Evolutionary conservation across 2,329 filamentous ascomycete species (phyloP).

Genomic region (Bipolaris oryzae): DNA sequence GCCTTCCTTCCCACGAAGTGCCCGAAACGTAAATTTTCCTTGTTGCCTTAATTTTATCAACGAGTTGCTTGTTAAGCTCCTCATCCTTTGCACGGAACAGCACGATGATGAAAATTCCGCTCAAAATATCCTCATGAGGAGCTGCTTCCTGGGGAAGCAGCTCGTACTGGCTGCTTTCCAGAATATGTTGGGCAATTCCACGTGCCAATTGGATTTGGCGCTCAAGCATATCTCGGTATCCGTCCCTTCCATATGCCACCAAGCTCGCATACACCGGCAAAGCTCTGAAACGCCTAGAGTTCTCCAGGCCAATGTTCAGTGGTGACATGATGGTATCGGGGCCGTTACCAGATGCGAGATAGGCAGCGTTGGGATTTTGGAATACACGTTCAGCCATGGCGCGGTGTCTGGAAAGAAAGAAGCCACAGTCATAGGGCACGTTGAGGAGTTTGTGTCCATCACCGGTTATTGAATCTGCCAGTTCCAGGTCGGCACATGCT

Average conservation of each 20-base stretch:
- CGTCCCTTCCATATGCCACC: conserved; percentile 72
- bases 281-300: conserved; percentile 87
- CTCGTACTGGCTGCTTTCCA: conserved; percentile 66
- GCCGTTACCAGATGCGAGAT: conserved; percentile 61
- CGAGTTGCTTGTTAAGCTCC: conserved; percentile 68
- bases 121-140: conserved; percentile 51
- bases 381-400: conserved; percentile 12
- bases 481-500: conserved; percentile 69
- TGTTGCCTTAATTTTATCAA: conserved; percentile 73
- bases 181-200: conserved; percentile 67
- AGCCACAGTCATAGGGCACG: conserved; percentile 90
- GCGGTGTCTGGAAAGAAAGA: conserved; percentile 74
- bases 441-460: conserved; percentile 94
- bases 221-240: conserved; percentile 71
- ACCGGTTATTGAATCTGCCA: conserved; percentile 85
- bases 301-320: conserved; percentile 85
- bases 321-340: conserved; percentile 70
- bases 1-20: conserved; percentile 74
- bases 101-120: conserved; percentile 71
- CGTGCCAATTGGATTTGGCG: conserved; percentile 76
- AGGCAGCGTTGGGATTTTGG: conserved; percentile 80
- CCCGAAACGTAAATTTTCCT: conserved; percentile 82
- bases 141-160: conserved; percentile 61
- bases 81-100: conserved; percentile 76
- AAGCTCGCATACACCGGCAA: conserved; percentile 87